phyloP scores from a whole-genome alignment of 495 filamentous ascomycete species.

The Trichocladium uniseriatum region DNA sequence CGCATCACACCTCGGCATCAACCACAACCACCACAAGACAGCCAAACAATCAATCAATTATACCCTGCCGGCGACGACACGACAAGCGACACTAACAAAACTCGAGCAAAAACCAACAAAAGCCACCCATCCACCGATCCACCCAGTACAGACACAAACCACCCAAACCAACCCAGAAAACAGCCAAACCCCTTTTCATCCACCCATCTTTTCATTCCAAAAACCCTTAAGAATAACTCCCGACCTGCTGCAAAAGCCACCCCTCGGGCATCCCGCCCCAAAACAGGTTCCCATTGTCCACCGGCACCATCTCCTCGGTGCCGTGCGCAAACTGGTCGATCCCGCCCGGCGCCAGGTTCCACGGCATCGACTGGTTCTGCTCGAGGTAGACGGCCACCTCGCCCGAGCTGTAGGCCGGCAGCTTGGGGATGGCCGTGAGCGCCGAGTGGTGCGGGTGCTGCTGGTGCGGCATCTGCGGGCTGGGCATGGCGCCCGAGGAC shows the following conservation, averaged over 20 bases:
- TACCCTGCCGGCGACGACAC: no score
- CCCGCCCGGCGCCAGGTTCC: conserved; percentile 29
- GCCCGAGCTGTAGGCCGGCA: conserved; percentile 15
- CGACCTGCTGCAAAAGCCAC: background rate
- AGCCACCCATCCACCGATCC: background rate
- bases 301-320: conserved; percentile 12
- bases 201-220: background rate
- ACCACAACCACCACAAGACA: no score
- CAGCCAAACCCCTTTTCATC: no score
- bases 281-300: conserved; percentile 20
- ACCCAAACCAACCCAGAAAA: background rate
- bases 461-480: background rate
- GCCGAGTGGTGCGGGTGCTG: background rate
- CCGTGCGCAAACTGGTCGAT: conserved; percentile 36
- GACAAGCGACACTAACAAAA: no score
- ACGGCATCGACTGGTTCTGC: conserved; percentile 25
- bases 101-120: background rate
- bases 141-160: background rate
- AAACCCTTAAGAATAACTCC: background rate
- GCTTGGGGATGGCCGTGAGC: conserved; percentile 9
- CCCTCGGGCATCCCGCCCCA: conserved; percentile 19
- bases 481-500: background rate
- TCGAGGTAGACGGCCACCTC: conserved; percentile 23
- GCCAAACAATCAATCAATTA: background rate
- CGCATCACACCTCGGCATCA: no score